Evolutionary conservation across 169 alveolate genomes (phyloP), one percentile per base, ranked within the genome.

Genomic region (Cardiosporidium cionae): DNA sequence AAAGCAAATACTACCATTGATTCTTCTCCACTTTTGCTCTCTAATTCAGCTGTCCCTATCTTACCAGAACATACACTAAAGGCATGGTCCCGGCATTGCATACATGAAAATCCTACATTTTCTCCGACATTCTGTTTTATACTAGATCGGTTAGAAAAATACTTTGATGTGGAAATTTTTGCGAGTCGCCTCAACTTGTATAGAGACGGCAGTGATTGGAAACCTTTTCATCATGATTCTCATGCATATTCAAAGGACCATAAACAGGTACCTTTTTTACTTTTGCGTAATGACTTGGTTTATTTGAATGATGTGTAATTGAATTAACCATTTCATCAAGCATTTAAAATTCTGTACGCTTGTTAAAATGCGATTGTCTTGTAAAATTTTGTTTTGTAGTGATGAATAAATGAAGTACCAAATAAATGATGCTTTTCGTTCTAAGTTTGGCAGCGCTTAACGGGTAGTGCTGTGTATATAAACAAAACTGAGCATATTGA

Each of bases 161-260:
- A 75, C 62, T 81, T 81, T 69, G 70, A 64, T 32, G 37, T 81
- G 0, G 81, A 69, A 2, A 62, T 70, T 29, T 65, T 35, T 9
- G 81, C 80, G 37, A 54, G 83, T 9, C 80, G 88, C 32, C 62
- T 83, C 77, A 83, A 83, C 31, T 52, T 81, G 65, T 83, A 83
- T 52, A 65, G 58, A 44, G 77, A 74, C 28, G 83, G 83, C 27
- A 37, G 82, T 0, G 80, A 78, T 68, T 83, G 88, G 88, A 83
- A 83, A 78, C 88, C 88, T 1, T 65, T 74, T 31, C 88, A 83
- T 67, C 84, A 83, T 23, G 88, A 83, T 65, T 67, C 80, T n/a
- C 85, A 81, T 2, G 88, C 88, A 0, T 83, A 74, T 32, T 69
- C 78, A 28, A 58, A 68, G 28, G 68, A 67, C 28, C 52, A 27